Evolutionary conservation across 2,329 filamentous ascomycete species (phyloP), one percentile per base, ranked within the genome.

Genomic region (Penicillium sp.): DNA sequence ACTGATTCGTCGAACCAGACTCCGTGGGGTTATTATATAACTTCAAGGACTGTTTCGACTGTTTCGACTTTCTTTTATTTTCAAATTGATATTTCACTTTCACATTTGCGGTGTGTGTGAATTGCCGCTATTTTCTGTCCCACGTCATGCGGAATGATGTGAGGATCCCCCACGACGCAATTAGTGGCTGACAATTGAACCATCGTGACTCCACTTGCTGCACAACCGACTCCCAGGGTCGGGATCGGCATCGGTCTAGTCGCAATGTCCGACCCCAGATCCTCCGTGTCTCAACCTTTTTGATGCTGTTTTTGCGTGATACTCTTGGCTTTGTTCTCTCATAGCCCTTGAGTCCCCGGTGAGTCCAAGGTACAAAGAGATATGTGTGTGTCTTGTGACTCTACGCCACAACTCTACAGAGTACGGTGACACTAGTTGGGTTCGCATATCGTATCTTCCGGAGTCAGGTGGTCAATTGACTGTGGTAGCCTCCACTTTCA

Each of bases 1-100:
- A 52, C 10, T 65, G 62, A 65, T 65, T 65, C 63, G 62, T 61
- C 56, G 61, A 62, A 56, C 59, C 61, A 50, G 40, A 43, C 43
- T 10, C 1, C 5, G n/a, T 13, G 14, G 10, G 4, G 32, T 13
- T 34, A 13, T 13, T 34, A 34, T 34, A 34, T 13, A 4, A 10
- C 32, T 10, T 31, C 29, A 7, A 31, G 29, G 29, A 31, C 29
- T 31, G 7, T 36, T 14, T 14, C 34, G 14, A 36, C 18, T 18
- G 18, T 18, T n/a, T 36, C 9, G 14, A 36, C 13, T 36, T n/a
- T 36, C 14, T 6, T 39, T 6, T 16, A 39, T 18, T 39, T 18
- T 18, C 18, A 27, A 27, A 27, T 27, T 27, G 24, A 27, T 27
- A 27, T 27, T 27, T 27, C 16, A 40, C 38, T 40, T 21, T 27